Evolutionary conservation across 208 protist genomes (phyloP).

Genomic region (Entamoeba nuttalli): DNA sequence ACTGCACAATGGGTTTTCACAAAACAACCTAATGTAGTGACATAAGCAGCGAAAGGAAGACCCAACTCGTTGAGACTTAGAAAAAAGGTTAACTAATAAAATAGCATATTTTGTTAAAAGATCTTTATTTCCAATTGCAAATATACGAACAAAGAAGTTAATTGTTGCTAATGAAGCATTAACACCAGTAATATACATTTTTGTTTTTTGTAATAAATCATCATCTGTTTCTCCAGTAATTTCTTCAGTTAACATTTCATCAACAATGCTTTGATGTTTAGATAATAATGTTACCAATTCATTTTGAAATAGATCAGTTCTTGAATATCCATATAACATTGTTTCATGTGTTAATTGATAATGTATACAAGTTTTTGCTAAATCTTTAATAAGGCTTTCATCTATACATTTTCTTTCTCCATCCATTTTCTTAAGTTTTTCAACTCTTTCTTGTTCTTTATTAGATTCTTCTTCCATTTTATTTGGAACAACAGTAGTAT

Average conservation of each 20-base stretch:
- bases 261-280: not conserved
- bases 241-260: not conserved
- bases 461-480: not conserved
- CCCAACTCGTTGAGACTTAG: not conserved
- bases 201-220: not conserved
- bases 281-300: not conserved
- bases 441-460: no score
- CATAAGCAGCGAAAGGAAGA: not conserved
- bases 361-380: not conserved
- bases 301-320: not conserved
- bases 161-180: not conserved
- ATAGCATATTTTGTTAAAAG: not conserved
- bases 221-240: not conserved
- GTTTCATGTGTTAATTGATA: not conserved
- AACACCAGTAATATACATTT: not conserved
- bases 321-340: not conserved
- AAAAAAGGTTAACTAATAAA: not conserved
- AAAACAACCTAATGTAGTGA: not conserved
- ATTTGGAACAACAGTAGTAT: not conserved
- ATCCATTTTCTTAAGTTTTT: no score
- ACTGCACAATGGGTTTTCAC: not conserved
- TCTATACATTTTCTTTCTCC: not conserved
- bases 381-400: not conserved
- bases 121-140: not conserved
- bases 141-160: not conserved